A percentile compares a stretch with the other conserved stretches of the same genome.
phyloP scores from a whole-genome alignment of 116 monocot genomes.

The Phalaenopsis hybrid region DNA sequence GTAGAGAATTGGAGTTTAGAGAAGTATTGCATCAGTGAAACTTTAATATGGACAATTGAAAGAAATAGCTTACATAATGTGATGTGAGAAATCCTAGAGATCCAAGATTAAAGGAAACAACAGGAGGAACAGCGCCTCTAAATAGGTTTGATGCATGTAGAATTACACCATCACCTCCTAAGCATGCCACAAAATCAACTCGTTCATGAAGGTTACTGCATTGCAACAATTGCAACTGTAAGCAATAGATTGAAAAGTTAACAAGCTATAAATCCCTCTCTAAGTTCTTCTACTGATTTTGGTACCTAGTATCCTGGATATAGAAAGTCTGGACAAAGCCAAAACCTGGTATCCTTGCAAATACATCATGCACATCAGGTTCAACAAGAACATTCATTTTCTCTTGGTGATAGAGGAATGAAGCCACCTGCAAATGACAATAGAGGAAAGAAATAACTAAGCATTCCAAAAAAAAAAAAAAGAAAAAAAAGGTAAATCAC shows the following conservation, averaged over 20 bases:
- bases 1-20: constrained; percentile 5
- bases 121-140: constrained; percentile 93
- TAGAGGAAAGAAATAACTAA: constrained; percentile 12
- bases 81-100: constrained; percentile 97
- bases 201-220: constrained; percentile 97
- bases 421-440: constrained; percentile 63
- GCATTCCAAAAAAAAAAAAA: background rate
- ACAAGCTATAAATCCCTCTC: background rate
- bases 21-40: constrained; percentile 9
- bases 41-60: background rate
- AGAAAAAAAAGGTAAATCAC: background rate
- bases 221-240: constrained; percentile 5
- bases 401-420: constrained; percentile 81
- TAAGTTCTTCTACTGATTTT: background rate
- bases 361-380: constrained; percentile 93
- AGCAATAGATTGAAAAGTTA: constrained; percentile 4
- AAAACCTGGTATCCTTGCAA: constrained; percentile 94
- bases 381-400: constrained; percentile 98
- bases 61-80: constrained; percentile 58
- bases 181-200: constrained; percentile 93
- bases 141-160: constrained; percentile 96
- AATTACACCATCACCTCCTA: constrained; percentile 99
- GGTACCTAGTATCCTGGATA: constrained; percentile 89
- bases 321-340: constrained; percentile 99
- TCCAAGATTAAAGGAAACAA: constrained; percentile 97